phyloP scores from a whole-genome alignment of 176 grass and related monocot genomes.

The Carex parvula region DNA sequence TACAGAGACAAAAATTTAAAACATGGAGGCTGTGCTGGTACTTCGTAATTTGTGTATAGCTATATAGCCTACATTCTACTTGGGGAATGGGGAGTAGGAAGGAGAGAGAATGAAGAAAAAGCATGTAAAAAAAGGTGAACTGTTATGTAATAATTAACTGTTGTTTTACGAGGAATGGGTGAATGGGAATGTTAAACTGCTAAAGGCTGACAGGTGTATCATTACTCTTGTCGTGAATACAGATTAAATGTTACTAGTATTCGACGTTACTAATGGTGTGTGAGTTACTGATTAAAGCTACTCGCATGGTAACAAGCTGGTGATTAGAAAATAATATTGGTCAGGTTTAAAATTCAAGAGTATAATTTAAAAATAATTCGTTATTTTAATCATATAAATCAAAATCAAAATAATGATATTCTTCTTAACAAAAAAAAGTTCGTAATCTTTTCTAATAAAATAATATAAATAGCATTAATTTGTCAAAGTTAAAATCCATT shows the following conservation, averaged over 20 bases:
- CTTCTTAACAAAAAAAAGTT: too few species aligned
- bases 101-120: background rate
- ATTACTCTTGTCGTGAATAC: background rate
- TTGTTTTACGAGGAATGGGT: background rate
- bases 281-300: background rate
- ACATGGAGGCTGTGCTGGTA: background rate
- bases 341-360: too few species aligned
- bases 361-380: too few species aligned
- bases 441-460: too few species aligned
- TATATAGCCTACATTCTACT: constrained; percentile 16
- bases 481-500: too few species aligned
- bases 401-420: too few species aligned
- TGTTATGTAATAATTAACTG: background rate
- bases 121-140: background rate
- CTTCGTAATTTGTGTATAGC: background rate
- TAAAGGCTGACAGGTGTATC: background rate
- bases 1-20: background rate
- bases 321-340: too few species aligned
- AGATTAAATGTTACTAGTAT: background rate
- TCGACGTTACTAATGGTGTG: background rate
- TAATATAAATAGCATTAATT: too few species aligned
- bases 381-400: too few species aligned
- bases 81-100: background rate
- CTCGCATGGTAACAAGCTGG: too few species aligned
- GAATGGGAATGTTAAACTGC: background rate